Evolutionary conservation across 805 yeast genomes (phyloP).

Genomic region (Wickerhamiella vanderwaltii): DNA sequence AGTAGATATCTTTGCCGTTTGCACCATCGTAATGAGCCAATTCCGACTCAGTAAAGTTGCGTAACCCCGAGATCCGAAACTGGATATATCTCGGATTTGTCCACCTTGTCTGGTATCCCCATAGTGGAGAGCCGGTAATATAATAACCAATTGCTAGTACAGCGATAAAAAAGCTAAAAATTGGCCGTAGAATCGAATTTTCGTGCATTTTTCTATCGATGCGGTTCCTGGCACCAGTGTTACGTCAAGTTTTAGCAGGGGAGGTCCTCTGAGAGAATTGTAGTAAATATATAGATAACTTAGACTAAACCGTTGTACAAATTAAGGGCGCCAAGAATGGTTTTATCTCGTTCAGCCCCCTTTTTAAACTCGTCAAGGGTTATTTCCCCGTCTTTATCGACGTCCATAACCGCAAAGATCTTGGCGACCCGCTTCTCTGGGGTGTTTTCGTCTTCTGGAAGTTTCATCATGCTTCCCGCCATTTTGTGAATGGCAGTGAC

Average conservation of each 20-base stretch:
- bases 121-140: slow-evolving; percentile 44
- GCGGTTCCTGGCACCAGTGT: too few relatives aligned
- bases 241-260: too few relatives aligned
- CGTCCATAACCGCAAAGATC: slow-evolving; percentile 62
- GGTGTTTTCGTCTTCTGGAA: slow-evolving; percentile 80
- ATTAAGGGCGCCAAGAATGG: slow-evolving; percentile 62
- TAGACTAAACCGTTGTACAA: slow-evolving; percentile 70
- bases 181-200: slow-evolving; percentile 6
- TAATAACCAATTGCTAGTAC: slow-evolving; percentile 12
- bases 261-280: too few relatives aligned
- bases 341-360: slow-evolving; percentile 67
- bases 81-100: slow-evolving; percentile 34
- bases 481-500: slow-evolving; percentile 79
- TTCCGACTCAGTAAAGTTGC: slow-evolving; percentile 34
- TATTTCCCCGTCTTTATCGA: slow-evolving; percentile 55
- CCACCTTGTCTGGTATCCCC: slow-evolving; percentile 50
- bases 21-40: slow-evolving; percentile 42
- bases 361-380: slow-evolving; percentile 75
- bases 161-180: background rate
- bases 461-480: slow-evolving; percentile 88
- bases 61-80: slow-evolving; percentile 22
- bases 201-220: too few relatives aligned
- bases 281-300: too few relatives aligned
- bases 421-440: slow-evolving; percentile 80
- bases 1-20: slow-evolving; percentile 40